These are phyloP conservation scores for Pythium oligandrum DNA, from an alignment of 352 stramenopile species.

Conservation along the genomic window DNA sequence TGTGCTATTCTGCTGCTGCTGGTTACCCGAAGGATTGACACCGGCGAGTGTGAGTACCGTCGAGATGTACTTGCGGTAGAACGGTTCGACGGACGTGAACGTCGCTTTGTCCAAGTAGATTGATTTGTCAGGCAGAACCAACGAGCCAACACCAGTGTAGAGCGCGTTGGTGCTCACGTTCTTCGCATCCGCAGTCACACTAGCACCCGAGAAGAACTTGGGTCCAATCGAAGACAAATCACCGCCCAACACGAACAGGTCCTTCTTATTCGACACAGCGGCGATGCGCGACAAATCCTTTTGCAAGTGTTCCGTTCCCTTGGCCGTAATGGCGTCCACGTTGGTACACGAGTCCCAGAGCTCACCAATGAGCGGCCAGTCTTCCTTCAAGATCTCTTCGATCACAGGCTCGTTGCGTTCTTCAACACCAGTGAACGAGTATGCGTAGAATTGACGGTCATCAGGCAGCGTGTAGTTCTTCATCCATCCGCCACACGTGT, in stretches of 20 bases:
- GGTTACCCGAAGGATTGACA: conserved; percentile 18
- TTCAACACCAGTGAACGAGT: conserved; percentile 36
- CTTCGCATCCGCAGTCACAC: conserved; percentile 46
- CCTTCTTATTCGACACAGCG: conserved; percentile 4
- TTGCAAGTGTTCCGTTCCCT: conserved; percentile 20
- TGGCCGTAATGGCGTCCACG: conserved; percentile 30
- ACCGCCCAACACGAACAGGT: conserved; percentile 10
- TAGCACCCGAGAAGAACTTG: conserved; percentile 61
- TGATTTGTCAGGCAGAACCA: conserved; percentile 82
- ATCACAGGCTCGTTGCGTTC: conserved; percentile 37
- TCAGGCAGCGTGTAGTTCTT: conserved; percentile 24
- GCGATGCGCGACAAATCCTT: background rate
- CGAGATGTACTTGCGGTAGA: conserved; percentile 24
- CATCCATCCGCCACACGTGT: conserved; percentile 48
- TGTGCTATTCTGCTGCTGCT: conserved; percentile 17
- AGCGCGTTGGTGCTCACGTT: conserved; percentile 62
- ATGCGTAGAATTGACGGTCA: conserved; percentile 23
- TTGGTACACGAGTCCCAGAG: conserved; percentile 59
- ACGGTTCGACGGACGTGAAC: conserved; percentile 19
- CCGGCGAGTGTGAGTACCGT: conserved; percentile 12
- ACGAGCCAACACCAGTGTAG: conserved; percentile 55
- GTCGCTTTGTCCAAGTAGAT: conserved; percentile 66
- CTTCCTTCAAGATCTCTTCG: conserved; percentile 39
- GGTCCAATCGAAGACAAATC: conserved; percentile 15
- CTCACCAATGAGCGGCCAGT: conserved; percentile 39